Base-by-base conservation (phyloP, 441 rosid genomes). In the Pelargonium cotyledonis region DNA sequence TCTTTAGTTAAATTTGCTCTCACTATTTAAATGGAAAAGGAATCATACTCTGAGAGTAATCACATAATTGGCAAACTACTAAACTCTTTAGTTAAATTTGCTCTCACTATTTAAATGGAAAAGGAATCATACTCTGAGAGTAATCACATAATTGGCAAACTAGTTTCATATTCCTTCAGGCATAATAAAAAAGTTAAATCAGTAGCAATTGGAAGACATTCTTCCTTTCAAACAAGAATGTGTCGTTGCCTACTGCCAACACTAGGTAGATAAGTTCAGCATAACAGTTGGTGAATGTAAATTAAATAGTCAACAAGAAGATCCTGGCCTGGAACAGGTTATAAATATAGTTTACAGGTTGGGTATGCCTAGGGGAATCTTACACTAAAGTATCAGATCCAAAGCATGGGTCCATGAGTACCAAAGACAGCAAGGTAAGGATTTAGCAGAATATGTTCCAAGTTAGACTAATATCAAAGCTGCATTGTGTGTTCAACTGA, bases 401-500 rank as follows among this genome's bases (percentile, higher is more conserved):
- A 57, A 29, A 40, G 6, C 3, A 26, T 7, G 23, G 10, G 53
- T 19, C 29, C 57, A 68, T 19, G 55, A 41, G 64, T 40, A 68
- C 21, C 40, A 19, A 58, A 8, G n/a, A 58, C 35, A 58, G 26
- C 9, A 18, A 23, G 51, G 26, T 65, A 26, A 62, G 10, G 18
- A 19, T 14, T 57, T 2, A 29, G 6, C 16, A 15, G 14, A n/a
- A 26, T 0, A 69, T 12, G 44, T 21, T 40, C 14, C 6, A 43
- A 65, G 55, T 51, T 41, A 51, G 63, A 64, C 21, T 64, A 38
- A 31, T 53, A 64, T 19, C 64, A 38, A n/a, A 11, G 21, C 63
- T n/a, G 16, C 5, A 15, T 14, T 51, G 58, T 51, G 58, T 16
- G 15, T 4, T 51, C 16, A 51, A 14, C 58, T 51, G 58, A 51